Percentiles rank a stretch among this genome's conserved stretches.
These are phyloP conservation scores for Echinosophora koreensis DNA, from an alignment of 306 rosid species.

Conservation along the genomic window DNA sequence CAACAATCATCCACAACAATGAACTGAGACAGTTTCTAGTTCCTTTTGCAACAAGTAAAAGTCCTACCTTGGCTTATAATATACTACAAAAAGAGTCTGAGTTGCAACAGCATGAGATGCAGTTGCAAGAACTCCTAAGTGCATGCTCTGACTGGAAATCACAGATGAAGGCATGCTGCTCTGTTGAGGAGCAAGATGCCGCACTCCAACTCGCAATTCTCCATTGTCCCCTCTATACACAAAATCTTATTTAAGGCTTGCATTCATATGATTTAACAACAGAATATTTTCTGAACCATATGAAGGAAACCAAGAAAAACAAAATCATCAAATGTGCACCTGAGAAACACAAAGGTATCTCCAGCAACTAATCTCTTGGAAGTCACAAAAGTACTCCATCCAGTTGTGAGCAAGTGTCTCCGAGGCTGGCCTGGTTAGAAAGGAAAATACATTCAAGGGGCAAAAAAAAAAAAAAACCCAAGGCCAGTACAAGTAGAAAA, in stretches of 20 bases:
- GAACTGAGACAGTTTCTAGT: neutral
- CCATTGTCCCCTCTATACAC: conserved; percentile 67
- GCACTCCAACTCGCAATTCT: conserved; percentile 84
- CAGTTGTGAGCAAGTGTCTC: conserved; percentile 83
- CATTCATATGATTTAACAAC: neutral
- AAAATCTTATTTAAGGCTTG: conserved; percentile 25
- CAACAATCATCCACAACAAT: conserved; percentile 6
- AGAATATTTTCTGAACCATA: neutral
- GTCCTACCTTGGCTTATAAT: conserved; percentile 84
- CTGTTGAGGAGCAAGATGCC: conserved; percentile 84
- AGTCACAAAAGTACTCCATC: conserved; percentile 86
- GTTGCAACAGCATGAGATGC: conserved; percentile 94
- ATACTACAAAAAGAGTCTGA: conserved; percentile 78
- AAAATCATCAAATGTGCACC: conserved; percentile 47
- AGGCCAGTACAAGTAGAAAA: conserved; percentile 9
- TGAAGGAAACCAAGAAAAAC: neutral
- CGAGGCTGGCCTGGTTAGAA: conserved; percentile 77
- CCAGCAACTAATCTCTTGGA: conserved; percentile 82
- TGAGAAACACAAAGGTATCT: conserved; percentile 78
- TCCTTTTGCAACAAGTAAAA: conserved; percentile 26
- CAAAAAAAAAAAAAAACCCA: neutral
- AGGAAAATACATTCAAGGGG: conserved; percentile 29
- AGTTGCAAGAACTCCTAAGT: conserved; percentile 94
- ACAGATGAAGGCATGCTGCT: conserved; percentile 92
- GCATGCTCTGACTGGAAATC: conserved; percentile 96